These are phyloP conservation scores for Nissolia schottii DNA, from an alignment of 306 rosid genomes.

Conservation along the genomic window DNA sequence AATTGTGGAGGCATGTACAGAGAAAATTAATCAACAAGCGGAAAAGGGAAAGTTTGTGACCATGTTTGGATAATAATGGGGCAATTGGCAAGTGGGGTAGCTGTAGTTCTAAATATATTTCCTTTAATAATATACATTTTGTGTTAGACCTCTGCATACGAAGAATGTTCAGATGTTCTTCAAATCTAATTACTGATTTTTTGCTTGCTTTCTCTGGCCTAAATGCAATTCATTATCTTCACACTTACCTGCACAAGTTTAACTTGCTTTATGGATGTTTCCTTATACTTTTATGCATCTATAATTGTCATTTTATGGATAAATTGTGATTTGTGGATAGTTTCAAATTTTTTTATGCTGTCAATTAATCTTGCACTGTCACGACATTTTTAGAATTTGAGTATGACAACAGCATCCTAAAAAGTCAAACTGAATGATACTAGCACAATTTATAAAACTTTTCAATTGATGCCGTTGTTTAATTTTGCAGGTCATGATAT, in stretches of 20 bases:
- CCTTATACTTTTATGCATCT: neutral
- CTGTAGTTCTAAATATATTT: slow-evolving; percentile 3
- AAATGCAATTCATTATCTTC: neutral
- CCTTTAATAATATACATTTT: slow-evolving; percentile 3
- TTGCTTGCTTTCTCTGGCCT: neutral
- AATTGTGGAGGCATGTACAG: neutral
- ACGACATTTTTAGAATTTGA: neutral
- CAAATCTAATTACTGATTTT: neutral
- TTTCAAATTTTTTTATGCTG: neutral
- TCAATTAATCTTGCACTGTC: slow-evolving; percentile 11
- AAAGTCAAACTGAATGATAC: neutral
- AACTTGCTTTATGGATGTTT: neutral
- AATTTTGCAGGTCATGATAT: slow-evolving; percentile 61
- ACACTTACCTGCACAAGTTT: neutral
- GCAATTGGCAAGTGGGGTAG: neutral
- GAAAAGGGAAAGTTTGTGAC: neutral
- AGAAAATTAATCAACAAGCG: neutral
- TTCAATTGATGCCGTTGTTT: slow-evolving; percentile 4
- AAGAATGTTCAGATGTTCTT: neutral
- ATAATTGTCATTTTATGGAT: neutral
- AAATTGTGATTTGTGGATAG: neutral
- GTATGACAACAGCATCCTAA: neutral
- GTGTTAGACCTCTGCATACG: neutral
- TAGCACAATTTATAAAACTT: neutral
- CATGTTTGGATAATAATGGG: neutral